Evolutionary conservation across 306 rosid genomes (phyloP), one percentile per base, ranked within the genome.

Genomic region (Malus orientalis): DNA sequence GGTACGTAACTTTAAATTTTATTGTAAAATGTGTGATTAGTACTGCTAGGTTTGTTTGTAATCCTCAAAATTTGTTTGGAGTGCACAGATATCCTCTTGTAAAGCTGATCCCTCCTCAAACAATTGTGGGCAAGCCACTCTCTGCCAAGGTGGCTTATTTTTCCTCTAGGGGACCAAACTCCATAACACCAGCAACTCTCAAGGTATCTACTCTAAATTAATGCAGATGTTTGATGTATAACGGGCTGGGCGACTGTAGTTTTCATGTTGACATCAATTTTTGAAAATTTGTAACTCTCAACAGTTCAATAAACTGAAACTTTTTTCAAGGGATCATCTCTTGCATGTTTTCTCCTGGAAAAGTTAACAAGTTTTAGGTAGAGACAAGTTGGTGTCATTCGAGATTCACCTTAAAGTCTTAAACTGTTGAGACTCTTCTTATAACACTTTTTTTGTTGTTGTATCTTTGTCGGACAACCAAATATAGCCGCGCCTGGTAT

Each of bases 401-500:
- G 0, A 19, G 11, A 54, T 54, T 54, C 23, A 54, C 59, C 22
- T 2, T 54, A 19, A 40, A 40, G 40, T 36, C 40, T 36, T 36
- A 7, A 36, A 36, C 45, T 40, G 45, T 9, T 40, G 25, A 23
- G 3, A 54, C 27, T 47, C 40, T 69, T 33, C 74, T 69, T 69
- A 68, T 23, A 47, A 15, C 15, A 69, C 45, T 69, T 23, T 69
- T 47, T 27, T 70, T 19, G 2, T 36, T 36, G 22, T 20, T 10
- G 19, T 22, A 63, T 53, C 4, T 58, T 20, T 65, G 15, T 45
- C 40, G 19, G 22, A 55, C 86, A 88, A 89, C 91, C 89, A 29
- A 89, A 88, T 57, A 58, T 88, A 71, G 84, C 88, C 18, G 88
- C 91, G 22, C 91, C 91, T 1, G 89, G 91, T 16, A 81, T 80